Conservation (phyloP, 176 grass and related monocot genomes). For the Aegilops longissima region DNA sequence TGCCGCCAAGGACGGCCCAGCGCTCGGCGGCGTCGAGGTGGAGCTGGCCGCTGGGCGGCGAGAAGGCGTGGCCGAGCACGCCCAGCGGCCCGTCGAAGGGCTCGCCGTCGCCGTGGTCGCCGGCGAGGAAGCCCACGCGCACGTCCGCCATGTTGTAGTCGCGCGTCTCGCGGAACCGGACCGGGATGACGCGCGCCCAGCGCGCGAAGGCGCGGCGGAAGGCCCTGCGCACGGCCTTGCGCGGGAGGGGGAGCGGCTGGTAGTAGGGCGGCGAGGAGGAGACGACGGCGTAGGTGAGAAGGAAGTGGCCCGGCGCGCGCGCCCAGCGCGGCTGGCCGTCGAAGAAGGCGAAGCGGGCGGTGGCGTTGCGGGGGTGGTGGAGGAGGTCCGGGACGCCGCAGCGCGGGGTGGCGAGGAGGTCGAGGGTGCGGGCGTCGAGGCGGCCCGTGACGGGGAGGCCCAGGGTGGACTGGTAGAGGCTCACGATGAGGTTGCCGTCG, state of each 20-base stretch:
- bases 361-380: no score
- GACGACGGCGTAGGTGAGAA: not conserved
- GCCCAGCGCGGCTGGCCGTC: no score
- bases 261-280: not conserved
- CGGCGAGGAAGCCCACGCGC: constrained; percentile 25
- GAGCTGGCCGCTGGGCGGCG: constrained; percentile 36
- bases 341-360: no score
- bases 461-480: constrained; percentile 8
- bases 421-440: not conserved
- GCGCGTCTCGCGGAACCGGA: not conserved
- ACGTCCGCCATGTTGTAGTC: constrained; percentile 30
- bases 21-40: constrained; percentile 48
- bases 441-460: constrained; percentile 15
- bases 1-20: not conserved
- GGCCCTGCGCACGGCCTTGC: not conserved
- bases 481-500: not conserved
- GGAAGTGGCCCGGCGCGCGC: no score
- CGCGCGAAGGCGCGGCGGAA: not conserved
- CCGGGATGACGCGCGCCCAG: constrained; percentile 17
- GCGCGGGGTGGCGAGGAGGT: constrained; percentile 17
- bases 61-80: constrained; percentile 48
- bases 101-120: constrained; percentile 44
- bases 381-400: not conserved
- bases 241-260: not conserved
- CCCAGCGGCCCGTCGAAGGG: constrained; percentile 48